phyloP scores from a whole-genome alignment of 2,329 filamentous ascomycete species.

The Lasiodiplodia sp. region DNA sequence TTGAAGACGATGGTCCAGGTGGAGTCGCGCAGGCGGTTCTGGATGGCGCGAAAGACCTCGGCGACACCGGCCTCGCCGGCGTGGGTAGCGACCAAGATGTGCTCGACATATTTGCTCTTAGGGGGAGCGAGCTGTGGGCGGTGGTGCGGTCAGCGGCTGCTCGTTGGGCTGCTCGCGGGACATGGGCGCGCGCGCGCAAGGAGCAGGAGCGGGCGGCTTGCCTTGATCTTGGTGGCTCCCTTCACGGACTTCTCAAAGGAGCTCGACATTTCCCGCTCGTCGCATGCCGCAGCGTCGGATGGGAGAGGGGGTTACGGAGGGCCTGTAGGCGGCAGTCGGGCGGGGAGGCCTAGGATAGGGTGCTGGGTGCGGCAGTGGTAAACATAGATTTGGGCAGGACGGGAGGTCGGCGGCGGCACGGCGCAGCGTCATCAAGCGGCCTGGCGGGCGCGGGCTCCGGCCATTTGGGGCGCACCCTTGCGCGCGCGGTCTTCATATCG shows the following conservation, averaged over 20 bases:
- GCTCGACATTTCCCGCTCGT: constrained; percentile 68
- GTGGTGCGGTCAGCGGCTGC: constrained; percentile 33
- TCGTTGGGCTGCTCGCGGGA: constrained; percentile 31
- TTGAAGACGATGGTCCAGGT: constrained; percentile 99
- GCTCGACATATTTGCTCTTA: constrained; percentile 99
- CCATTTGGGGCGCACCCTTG: constrained; percentile 11
- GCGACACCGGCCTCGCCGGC: constrained; percentile 92
- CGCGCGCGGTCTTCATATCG: constrained; percentile 6
- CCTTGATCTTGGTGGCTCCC: constrained; percentile 97
- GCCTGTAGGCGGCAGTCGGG: constrained; percentile 11
- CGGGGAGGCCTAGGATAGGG: constrained; percentile 18
- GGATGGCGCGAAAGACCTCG: constrained; percentile 92
- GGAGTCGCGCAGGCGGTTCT: constrained; percentile 87
- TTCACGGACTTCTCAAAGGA: constrained; percentile 99
- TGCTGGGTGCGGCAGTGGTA: constrained; percentile 13
- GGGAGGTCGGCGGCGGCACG: constrained; percentile 23
- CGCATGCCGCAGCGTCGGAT: constrained; percentile 30
- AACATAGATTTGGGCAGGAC: constrained; percentile 20
- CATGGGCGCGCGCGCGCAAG: constrained; percentile 17
- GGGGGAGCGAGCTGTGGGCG: constrained; percentile 80
- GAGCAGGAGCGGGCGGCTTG: constrained; percentile 45
- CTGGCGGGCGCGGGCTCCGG: constrained; percentile 7
- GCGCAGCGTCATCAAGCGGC: constrained; percentile 22
- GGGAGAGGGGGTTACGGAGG: not conserved
- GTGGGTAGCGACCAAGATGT: constrained; percentile 94